These are phyloP conservation scores for Yamadazyma membranifaciens DNA, from an alignment of 1,139 yeast genomes.

Conservation along the genomic window DNA sequence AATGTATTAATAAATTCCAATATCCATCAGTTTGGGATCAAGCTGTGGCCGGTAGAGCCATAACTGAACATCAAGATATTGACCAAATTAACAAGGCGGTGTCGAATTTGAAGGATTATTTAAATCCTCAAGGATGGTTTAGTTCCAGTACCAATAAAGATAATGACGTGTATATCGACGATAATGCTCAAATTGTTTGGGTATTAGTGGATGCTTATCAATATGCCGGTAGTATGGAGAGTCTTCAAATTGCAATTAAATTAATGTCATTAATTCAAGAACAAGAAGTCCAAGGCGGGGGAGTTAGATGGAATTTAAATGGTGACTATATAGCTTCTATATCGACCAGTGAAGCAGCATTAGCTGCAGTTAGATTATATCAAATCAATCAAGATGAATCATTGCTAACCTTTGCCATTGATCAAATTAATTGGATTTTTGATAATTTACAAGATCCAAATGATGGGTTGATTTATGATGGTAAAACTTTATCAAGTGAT, in stretches of 20 bases:
- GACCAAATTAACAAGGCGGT: slow-evolving; percentile 12
- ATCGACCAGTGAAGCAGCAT: slow-evolving; percentile 33
- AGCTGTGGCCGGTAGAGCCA: slow-evolving; percentile 25
- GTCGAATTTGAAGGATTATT: slow-evolving; percentile 14
- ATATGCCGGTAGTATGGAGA: slow-evolving; percentile 14
- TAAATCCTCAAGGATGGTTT: slow-evolving; percentile 23
- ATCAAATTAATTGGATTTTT: slow-evolving; percentile 25
- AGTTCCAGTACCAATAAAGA: slow-evolving; percentile 28
- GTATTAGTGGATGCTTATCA: slow-evolving; percentile 26
- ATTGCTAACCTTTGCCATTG: slow-evolving; percentile 23
- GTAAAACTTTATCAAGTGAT: slow-evolving; percentile 19
- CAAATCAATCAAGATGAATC: slow-evolving; percentile 18
- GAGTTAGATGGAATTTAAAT: slow-evolving; percentile 27
- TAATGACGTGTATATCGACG: slow-evolving; percentile 32
- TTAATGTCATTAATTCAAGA: slow-evolving; percentile 15
- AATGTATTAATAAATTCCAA: slow-evolving; percentile 12
- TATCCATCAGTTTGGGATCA: slow-evolving; percentile 24
- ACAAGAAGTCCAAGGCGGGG: slow-evolving; percentile 26
- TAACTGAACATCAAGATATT: slow-evolving; percentile 13
- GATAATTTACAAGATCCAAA: slow-evolving; percentile 27
- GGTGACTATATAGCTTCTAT: slow-evolving; percentile 30
- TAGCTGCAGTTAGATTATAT: slow-evolving; percentile 29
- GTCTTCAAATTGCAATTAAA: slow-evolving; percentile 18
- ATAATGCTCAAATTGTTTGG: slow-evolving; percentile 34
- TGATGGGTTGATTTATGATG: slow-evolving; percentile 33